phyloP scores from a whole-genome alignment of 768 basidiomycete species.

The Mycena albidolilacea region DNA sequence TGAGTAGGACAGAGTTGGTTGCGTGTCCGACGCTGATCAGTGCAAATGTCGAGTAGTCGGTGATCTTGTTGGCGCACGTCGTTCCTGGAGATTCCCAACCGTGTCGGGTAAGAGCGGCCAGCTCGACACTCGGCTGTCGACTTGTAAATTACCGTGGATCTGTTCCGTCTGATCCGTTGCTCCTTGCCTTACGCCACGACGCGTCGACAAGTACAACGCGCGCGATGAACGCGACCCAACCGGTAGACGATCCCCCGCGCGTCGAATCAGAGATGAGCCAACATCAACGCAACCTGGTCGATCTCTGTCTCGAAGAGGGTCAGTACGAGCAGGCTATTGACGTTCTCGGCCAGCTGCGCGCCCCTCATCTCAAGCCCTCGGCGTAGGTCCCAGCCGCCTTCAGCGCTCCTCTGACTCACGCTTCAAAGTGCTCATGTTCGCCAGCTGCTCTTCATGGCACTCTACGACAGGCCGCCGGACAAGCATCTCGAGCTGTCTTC shows the following conservation, averaged over 20 bases:
- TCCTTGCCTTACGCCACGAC: too few species aligned
- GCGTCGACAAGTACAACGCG: too few species aligned
- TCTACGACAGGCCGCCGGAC: slow-evolving; percentile 57
- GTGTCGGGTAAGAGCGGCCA: too few species aligned
- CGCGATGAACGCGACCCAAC: slow-evolving; percentile 23
- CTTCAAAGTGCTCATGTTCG: slow-evolving; percentile 71
- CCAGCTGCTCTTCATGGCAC: slow-evolving; percentile 79
- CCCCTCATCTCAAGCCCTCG: slow-evolving; percentile 69
- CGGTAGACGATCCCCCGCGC: slow-evolving; percentile 3
- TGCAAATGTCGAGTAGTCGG: slow-evolving; percentile 2
- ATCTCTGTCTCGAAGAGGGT: slow-evolving; percentile 83
- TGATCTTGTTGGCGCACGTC: neutral
- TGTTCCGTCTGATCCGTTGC: neutral
- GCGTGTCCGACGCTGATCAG: slow-evolving; percentile 11
- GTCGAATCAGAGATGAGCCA: slow-evolving; percentile 61
- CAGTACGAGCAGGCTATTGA: slow-evolving; percentile 80
- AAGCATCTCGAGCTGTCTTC: slow-evolving; percentile 46
- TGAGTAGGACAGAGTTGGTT: neutral
- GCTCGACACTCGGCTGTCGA: too few species aligned
- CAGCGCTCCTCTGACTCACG: slow-evolving; percentile 24
- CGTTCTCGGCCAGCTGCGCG: slow-evolving; percentile 73
- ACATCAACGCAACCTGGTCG: slow-evolving; percentile 71
- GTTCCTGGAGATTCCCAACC: slow-evolving; percentile 5
- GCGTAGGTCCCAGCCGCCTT: slow-evolving; percentile 58
- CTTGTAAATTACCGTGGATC: neutral